Conservation (phyloP, 2,329 filamentous ascomycete species). For the Ceratocystis harringtonii region DNA sequence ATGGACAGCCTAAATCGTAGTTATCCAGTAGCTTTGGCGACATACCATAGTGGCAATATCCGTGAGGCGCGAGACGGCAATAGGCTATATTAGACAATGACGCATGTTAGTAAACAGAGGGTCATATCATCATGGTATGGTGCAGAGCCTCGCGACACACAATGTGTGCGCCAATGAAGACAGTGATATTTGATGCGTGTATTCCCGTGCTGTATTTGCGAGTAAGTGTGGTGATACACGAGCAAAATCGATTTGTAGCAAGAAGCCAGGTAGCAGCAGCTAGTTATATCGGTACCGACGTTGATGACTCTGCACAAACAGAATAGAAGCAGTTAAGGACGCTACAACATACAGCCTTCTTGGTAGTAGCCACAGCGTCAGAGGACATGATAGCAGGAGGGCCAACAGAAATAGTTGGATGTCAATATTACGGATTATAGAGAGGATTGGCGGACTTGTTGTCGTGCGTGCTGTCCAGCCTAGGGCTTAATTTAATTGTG, state of each 20-base stretch:
- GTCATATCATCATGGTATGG: not conserved
- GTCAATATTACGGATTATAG: not conserved
- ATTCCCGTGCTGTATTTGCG: not conserved
- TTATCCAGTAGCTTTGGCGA: conserved; percentile 19
- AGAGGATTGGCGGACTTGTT: not conserved
- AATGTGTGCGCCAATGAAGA: not conserved
- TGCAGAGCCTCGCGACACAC: not conserved
- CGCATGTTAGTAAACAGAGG: conserved; percentile 7
- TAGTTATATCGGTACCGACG: not conserved
- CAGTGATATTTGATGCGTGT: not conserved
- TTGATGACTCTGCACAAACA: not conserved
- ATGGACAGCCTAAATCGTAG: not conserved
- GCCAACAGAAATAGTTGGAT: not conserved
- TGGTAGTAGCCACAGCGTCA: not conserved
- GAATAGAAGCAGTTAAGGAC: not conserved
- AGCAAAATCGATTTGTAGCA: not conserved
- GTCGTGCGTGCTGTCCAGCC: not conserved
- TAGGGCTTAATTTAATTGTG: not conserved
- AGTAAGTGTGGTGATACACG: not conserved
- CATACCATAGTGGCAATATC: conserved; percentile 74
- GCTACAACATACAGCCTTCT: conserved; percentile 1
- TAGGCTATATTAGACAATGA: conserved; percentile 40
- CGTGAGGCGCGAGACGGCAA: conserved; percentile 61
- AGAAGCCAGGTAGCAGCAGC: not conserved
- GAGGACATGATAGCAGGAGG: conserved; percentile 6